A percentile compares a stretch with the other conserved stretches of the same genome.
phyloP scores from a whole-genome alignment of 257 asterid species.

The Solanum bulbocastanum region DNA sequence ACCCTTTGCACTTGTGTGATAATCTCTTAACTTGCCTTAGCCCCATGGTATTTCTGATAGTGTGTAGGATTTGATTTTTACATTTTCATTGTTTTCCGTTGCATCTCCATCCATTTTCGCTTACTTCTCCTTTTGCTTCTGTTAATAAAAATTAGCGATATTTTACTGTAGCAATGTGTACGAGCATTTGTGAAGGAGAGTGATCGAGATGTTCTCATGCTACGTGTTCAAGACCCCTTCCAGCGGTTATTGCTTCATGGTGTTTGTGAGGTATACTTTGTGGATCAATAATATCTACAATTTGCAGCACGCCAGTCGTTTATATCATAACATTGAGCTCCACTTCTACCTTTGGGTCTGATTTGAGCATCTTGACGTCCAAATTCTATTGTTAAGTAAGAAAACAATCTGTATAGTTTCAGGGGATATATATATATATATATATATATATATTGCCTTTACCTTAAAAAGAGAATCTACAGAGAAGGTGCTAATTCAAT shows the following conservation, averaged over 20 bases:
- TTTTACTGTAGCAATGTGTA: constrained; percentile 39
- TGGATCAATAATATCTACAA: neutral
- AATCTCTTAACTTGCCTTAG: neutral
- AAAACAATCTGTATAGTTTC: neutral
- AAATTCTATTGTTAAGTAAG: neutral
- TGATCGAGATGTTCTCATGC: constrained; percentile 43
- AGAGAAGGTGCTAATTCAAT: neutral
- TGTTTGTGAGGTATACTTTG: constrained; percentile 70
- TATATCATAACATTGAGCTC: neutral
- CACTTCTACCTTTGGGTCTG: neutral
- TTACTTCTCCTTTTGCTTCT: neutral
- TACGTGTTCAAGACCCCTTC: constrained; percentile 80
- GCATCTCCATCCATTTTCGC: neutral
- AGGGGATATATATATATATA: too few species aligned
- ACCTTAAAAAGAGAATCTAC: neutral
- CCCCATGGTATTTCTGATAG: neutral
- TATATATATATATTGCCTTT: neutral
- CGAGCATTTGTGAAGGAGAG: constrained; percentile 52
- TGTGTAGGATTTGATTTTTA: neutral
- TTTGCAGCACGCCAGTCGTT: neutral
- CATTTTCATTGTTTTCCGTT: neutral
- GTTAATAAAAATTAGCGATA: neutral
- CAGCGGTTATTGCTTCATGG: constrained; percentile 82
- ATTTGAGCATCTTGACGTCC: neutral
- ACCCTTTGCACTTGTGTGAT: neutral